A percentile compares a stretch with the other conserved stretches of the same genome.
These are phyloP conservation scores for Colletotrichum scovillei DNA, from an alignment of 2,329 filamentous ascomycete genomes.

Conservation along the genomic window DNA sequence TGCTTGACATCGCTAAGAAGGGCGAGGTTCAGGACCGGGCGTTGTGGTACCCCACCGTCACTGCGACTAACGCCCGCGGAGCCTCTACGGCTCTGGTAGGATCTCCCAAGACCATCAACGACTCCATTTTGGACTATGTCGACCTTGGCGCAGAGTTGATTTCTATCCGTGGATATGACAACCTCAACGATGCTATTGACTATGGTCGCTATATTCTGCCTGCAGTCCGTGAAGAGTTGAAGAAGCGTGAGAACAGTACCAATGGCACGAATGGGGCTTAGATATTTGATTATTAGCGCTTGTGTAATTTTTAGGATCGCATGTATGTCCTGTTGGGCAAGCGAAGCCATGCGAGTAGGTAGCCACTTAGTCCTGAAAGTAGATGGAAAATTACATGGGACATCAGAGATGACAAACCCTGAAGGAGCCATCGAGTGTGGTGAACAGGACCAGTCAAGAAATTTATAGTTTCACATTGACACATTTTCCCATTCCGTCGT, in stretches of 20 bases:
- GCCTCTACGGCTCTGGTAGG: conserved; percentile 70
- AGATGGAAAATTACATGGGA: background rate
- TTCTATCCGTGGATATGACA: conserved; percentile 71
- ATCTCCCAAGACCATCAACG: conserved; percentile 61
- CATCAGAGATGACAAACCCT: too few relatives aligned
- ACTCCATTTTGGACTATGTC: conserved; percentile 68
- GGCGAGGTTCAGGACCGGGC: conserved; percentile 70
- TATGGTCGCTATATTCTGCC: conserved; percentile 69
- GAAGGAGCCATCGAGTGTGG: too few relatives aligned
- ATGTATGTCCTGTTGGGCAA: background rate
- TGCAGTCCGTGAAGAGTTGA: conserved; percentile 53
- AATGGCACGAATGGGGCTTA: background rate
- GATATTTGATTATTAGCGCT: background rate
- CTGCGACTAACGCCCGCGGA: conserved; percentile 68
- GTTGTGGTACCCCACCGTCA: conserved; percentile 73
- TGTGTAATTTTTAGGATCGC: too few relatives aligned
- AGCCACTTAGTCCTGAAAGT: background rate
- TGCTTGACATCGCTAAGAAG: conserved; percentile 66
- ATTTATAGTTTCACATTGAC: background rate
- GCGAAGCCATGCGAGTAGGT: background rate
- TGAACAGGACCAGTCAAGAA: too few relatives aligned
- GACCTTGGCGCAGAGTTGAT: conserved; percentile 67
- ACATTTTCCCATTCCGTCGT: background rate
- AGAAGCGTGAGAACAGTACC: conserved; percentile 38
- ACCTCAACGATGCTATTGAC: conserved; percentile 69